Percentiles rank a stretch among this genome's conserved stretches.
Evolutionary conservation across 2,329 filamentous ascomycete species (phyloP).

Genomic region (Cercospora nicotianae): DNA sequence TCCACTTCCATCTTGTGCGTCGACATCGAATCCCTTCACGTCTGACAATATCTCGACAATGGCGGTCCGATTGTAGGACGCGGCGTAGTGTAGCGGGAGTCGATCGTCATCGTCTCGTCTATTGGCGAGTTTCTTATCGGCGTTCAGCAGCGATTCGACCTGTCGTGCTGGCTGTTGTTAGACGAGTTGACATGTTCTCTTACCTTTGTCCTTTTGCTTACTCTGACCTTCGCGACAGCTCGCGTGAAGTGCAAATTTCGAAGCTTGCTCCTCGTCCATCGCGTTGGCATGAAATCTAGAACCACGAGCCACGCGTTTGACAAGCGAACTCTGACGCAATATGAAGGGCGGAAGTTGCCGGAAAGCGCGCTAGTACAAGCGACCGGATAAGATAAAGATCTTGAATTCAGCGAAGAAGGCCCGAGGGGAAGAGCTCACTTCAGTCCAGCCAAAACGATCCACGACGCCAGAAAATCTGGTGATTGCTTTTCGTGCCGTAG

Average conservation of each 20-base stretch:
- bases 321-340: constrained; percentile 9
- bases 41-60: constrained; percentile 73
- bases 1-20: constrained; percentile 75
- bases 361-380: not conserved
- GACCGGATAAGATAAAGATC: constrained; percentile 2
- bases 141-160: constrained; percentile 73
- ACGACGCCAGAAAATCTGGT: not conserved
- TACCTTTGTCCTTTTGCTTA: constrained; percentile 46
- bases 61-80: constrained; percentile 74
- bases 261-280: constrained; percentile 42
- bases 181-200: not conserved
- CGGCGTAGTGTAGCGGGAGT: constrained; percentile 90
- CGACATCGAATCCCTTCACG: constrained; percentile 74
- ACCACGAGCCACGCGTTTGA: not conserved
- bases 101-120: constrained; percentile 82
- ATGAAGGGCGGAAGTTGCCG: not conserved
- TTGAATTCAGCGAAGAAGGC: not conserved
- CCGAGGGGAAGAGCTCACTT: not conserved
- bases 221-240: constrained; percentile 82
- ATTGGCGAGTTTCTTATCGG: constrained; percentile 74
- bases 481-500: not conserved
- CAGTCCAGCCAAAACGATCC: not conserved
- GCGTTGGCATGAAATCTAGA: constrained; percentile 12
- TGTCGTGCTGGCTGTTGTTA: constrained; percentile 55
- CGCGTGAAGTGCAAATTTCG: constrained; percentile 81